Evolutionary conservation across 139 green algal species (phyloP).

Genomic region (Pleodorina starrii): DNA sequence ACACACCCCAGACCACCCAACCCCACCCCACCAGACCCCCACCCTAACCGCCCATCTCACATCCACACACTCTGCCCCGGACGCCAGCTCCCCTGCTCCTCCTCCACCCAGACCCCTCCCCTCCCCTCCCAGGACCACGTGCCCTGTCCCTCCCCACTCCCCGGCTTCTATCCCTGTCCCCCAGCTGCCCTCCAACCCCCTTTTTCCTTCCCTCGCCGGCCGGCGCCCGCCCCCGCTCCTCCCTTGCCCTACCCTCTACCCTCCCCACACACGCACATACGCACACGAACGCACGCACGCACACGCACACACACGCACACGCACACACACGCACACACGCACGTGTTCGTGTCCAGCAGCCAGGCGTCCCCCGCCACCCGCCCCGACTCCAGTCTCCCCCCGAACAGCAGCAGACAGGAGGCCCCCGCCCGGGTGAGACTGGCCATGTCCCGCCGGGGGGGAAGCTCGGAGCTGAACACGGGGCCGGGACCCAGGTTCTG

Average conservation of each 20-base stretch:
- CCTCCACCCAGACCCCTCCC: too few species aligned
- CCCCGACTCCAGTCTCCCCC: conserved; percentile 71
- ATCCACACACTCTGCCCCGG: too few species aligned
- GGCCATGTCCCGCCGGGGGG: conserved; percentile 72
- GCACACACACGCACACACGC: conserved; percentile 40
- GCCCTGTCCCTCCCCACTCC: background rate
- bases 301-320: conserved; percentile 48
- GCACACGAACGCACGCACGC: conserved; percentile 42
- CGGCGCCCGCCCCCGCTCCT: background rate
- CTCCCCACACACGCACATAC: background rate
- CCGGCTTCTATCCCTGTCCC: background rate
- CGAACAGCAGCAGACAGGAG: conserved; percentile 76
- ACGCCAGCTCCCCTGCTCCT: too few species aligned
- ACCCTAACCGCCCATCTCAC: too few species aligned
- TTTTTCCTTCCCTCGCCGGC: background rate
- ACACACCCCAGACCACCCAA: too few species aligned
- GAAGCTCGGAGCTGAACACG: background rate
- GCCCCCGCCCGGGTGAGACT: conserved; percentile 60
- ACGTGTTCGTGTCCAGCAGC: conserved; percentile 74
- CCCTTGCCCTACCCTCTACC: background rate
- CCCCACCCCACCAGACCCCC: too few species aligned
- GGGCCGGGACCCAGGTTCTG: conserved; percentile 44
- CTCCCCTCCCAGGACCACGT: too few species aligned
- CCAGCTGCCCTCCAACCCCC: background rate
- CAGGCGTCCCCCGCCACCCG: conserved; percentile 76